A percentile compares a stretch with the other conserved stretches of the same genome.
Conservation (phyloP, 768 basidiomycete genomes). For the Termitomyces sp. region DNA sequence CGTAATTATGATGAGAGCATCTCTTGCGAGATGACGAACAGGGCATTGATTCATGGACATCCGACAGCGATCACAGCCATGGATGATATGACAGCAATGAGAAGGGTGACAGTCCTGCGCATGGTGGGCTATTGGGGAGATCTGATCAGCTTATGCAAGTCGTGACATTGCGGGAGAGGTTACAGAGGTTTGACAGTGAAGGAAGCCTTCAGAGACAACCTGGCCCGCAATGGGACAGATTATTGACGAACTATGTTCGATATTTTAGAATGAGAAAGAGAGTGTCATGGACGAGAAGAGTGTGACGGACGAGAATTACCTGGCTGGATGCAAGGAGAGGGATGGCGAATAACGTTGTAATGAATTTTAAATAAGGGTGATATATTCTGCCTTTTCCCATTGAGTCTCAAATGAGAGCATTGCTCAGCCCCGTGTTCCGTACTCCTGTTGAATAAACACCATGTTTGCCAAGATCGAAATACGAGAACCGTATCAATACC, state of each 20-base stretch:
- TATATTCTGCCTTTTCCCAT: constrained; percentile 61
- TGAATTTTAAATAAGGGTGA: not conserved
- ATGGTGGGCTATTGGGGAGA: constrained; percentile 52
- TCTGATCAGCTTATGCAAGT: not conserved
- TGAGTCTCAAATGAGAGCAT: constrained; percentile 61
- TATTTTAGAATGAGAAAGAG: not conserved
- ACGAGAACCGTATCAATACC: constrained; percentile 30
- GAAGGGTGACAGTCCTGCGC: constrained; percentile 77
- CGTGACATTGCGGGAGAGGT: constrained; percentile 5
- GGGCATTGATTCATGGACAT: constrained; percentile 60
- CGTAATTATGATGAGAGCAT: constrained; percentile 77
- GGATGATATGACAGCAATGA: constrained; percentile 80
- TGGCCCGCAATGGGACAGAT: constrained; percentile 91
- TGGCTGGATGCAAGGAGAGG: constrained; percentile 85
- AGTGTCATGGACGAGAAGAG: not conserved
- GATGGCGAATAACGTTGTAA: constrained; percentile 76
- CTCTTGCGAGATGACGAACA: constrained; percentile 88
- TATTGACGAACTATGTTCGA: constrained; percentile 73
- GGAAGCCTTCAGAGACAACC: constrained; percentile 86
- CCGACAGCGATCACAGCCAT: constrained; percentile 73
- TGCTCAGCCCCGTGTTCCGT: constrained; percentile 24
- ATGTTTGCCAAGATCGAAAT: constrained; percentile 82
- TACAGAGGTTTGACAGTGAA: constrained; percentile 82
- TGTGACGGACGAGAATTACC: constrained; percentile 23
- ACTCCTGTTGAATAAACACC: constrained; percentile 63